Evolutionary conservation across 2,329 filamentous ascomycete species (phyloP).

Genomic region (Aureobasidium sp.): DNA sequence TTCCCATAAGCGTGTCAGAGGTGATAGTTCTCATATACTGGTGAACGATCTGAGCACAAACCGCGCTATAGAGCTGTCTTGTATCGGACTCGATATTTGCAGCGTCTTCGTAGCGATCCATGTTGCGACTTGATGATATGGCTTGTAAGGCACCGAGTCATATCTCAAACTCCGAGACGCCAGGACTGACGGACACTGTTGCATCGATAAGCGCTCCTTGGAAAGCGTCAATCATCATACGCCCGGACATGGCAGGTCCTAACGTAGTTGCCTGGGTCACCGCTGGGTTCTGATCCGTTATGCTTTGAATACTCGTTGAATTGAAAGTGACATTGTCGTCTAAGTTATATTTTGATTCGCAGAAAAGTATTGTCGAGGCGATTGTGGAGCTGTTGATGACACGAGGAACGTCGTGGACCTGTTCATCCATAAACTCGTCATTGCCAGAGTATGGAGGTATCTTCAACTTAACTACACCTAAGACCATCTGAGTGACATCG

Average conservation of each 20-base stretch:
- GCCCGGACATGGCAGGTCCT: not conserved
- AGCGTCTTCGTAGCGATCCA: not conserved
- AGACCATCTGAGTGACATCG: not conserved
- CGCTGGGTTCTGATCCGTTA: not conserved
- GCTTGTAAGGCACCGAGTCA: not conserved
- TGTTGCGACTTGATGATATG: not conserved
- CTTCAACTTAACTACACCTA: not conserved
- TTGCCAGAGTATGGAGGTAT: not conserved
- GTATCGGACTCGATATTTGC: not conserved
- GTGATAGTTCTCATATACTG: not conserved
- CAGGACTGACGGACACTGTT: not conserved
- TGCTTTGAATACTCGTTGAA: not conserved
- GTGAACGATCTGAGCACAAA: not conserved
- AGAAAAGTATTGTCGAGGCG: not conserved
- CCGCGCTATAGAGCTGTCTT: not conserved
- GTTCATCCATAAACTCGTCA: not conserved
- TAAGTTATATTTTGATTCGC: not conserved
- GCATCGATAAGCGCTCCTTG: not conserved
- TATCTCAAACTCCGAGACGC: not conserved
- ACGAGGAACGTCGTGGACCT: not conserved
- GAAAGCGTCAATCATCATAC: not conserved
- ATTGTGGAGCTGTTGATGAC: not conserved
- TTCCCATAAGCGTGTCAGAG: not conserved
- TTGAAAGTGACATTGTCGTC: not conserved
- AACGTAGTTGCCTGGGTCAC: no score